phyloP scores from a whole-genome alignment of 176 grass and related monocot genomes.

The Ensete glaucum region DNA sequence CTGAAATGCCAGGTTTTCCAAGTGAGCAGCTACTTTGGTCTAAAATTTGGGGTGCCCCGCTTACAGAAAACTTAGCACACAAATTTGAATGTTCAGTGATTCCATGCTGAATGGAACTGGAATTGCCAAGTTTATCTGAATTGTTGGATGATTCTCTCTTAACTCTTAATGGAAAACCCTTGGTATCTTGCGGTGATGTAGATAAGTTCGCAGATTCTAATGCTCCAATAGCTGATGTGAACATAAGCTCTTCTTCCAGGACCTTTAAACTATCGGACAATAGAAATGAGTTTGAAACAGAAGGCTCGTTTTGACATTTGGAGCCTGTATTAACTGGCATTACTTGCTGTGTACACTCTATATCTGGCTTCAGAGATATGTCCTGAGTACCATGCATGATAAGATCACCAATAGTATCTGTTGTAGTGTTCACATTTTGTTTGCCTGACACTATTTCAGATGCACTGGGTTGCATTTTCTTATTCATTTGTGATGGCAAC shows the following conservation, averaged over 20 bases:
- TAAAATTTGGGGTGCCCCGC: constrained; percentile 27
- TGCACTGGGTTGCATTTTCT: neutral
- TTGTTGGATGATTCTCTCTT: constrained; percentile 19
- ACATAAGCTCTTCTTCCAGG: constrained; percentile 27
- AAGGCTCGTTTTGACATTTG: constrained; percentile 26
- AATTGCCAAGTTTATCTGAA: constrained; percentile 9
- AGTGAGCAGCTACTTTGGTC: constrained; percentile 25
- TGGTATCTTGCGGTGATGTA: constrained; percentile 18
- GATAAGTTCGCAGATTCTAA: constrained; percentile 27
- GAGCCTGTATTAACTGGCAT: constrained; percentile 16
- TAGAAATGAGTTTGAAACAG: constrained; percentile 31
- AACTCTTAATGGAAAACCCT: constrained; percentile 14
- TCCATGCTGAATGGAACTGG: constrained; percentile 26
- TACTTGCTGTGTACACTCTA: constrained; percentile 24
- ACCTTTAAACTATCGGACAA: constrained; percentile 25
- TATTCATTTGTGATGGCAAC: neutral
- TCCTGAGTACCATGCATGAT: neutral
- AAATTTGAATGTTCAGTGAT: neutral
- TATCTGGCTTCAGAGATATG: constrained; percentile 25
- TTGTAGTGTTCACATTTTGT: neutral
- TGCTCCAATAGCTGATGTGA: constrained; percentile 26
- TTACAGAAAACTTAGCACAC: constrained; percentile 23
- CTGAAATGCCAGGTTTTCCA: constrained; percentile 7
- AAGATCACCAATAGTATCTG: neutral
- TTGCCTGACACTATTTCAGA: neutral